Evolutionary conservation across 345 rosid species (phyloP).

Genomic region (Linum lewisii): DNA sequence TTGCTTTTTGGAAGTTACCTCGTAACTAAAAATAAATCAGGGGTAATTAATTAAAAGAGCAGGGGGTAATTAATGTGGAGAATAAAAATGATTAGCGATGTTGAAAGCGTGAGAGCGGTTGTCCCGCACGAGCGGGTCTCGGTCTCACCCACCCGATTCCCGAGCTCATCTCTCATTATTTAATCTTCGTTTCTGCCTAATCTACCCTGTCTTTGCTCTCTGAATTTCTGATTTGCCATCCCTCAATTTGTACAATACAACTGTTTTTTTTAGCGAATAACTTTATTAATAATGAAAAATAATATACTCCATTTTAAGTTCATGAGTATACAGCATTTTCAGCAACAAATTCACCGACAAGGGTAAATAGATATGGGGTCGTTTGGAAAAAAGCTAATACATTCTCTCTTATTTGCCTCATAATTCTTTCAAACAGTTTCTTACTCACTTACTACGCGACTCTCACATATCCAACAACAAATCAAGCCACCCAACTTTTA

Average conservation of each 20-base stretch:
- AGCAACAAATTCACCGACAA: conserved; percentile 10
- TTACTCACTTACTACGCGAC: no score
- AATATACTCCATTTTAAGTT: conserved; percentile 2
- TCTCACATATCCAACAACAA: no score
- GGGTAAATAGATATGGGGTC: conserved; percentile 33
- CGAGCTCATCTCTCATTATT: conserved; percentile 30
- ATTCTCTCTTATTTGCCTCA: no score
- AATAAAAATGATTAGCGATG: conserved; percentile 3
- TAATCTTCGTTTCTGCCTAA: conserved; percentile 12
- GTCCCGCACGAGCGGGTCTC: conserved; percentile 68
- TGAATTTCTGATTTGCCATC: conserved; percentile 3
- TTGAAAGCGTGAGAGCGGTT: conserved; percentile 32
- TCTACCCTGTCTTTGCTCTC: background rate
- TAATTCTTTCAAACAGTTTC: no score
- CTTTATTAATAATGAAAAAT: background rate
- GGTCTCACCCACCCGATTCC: conserved; percentile 24
- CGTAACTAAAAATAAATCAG: conserved; percentile 6
- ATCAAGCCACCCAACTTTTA: no score
- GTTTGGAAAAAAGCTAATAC: no score
- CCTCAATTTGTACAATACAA: background rate
- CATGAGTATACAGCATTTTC: background rate
- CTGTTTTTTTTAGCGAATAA: no score
- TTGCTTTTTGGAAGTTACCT: conserved; percentile 14
- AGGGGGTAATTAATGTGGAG: background rate
- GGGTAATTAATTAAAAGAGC: conserved; percentile 4